These are phyloP conservation scores for Cavenderia fasciculata DNA, from an alignment of 78 protist genomes.

Conservation along the genomic window DNA sequence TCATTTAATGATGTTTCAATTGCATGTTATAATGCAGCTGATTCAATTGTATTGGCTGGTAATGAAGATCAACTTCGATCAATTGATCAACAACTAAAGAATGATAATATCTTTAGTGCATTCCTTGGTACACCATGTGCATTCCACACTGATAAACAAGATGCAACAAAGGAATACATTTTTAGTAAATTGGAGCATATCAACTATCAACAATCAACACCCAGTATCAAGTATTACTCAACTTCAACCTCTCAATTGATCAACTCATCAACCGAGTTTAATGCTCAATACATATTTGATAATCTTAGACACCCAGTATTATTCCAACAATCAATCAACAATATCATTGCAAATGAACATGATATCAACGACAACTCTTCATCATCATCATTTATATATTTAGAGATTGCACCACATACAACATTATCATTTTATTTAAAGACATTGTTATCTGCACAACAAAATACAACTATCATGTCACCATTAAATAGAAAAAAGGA, in stretches of 20 bases:
- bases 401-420: not conserved
- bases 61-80: not conserved
- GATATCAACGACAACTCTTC: not conserved
- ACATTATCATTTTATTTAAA: not conserved
- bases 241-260: not conserved
- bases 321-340: not conserved
- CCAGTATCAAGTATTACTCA: not conserved
- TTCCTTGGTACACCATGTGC: constrained; percentile 14
- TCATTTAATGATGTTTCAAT: not conserved
- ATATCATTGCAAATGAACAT: not conserved
- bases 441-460: not conserved
- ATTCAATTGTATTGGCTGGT: constrained; percentile 19
- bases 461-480: not conserved
- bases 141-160: constrained; percentile 22
- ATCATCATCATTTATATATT: not conserved
- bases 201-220: not conserved
- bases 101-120: not conserved
- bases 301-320: not conserved
- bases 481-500: constrained; percentile 4
- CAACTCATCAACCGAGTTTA: not conserved
- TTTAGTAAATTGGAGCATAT: not conserved
- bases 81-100: not conserved
- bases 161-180: not conserved
- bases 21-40: constrained; percentile 17
- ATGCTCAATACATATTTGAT: not conserved